Conservation (phyloP, 768 basidiomycete species). For the Pleurotus pulmonarius region DNA sequence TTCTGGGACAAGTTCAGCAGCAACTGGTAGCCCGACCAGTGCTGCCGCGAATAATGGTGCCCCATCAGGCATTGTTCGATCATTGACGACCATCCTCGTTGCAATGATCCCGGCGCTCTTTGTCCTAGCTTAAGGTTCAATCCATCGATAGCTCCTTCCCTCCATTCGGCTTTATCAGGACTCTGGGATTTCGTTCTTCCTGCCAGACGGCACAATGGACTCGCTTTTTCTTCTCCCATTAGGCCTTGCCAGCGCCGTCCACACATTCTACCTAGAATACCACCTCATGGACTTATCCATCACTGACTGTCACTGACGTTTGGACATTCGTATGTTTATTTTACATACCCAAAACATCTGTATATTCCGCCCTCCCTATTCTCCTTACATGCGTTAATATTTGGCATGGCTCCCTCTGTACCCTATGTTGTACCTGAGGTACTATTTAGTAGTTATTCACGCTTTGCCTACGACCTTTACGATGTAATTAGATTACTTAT, state of each 20-base stretch:
- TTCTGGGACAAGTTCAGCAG: background rate
- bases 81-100: background rate
- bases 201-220: no score
- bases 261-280: background rate
- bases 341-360: background rate
- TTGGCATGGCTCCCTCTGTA: background rate
- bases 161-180: background rate
- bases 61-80: background rate
- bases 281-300: background rate
- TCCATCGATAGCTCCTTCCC: background rate
- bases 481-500: no score
- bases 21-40: background rate
- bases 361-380: background rate
- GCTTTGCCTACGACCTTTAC: background rate
- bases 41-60: background rate
- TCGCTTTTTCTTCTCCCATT: no score
- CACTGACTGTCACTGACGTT: background rate
- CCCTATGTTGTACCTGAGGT: background rate
- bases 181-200: no score
- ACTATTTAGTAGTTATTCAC: background rate
- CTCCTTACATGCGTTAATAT: background rate
- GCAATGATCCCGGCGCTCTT: background rate
- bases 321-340: background rate
- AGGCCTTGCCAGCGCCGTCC: no score
- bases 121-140: background rate